phyloP scores from a whole-genome alignment of 2,329 filamentous ascomycete species.

The Colletotrichum sp. region DNA sequence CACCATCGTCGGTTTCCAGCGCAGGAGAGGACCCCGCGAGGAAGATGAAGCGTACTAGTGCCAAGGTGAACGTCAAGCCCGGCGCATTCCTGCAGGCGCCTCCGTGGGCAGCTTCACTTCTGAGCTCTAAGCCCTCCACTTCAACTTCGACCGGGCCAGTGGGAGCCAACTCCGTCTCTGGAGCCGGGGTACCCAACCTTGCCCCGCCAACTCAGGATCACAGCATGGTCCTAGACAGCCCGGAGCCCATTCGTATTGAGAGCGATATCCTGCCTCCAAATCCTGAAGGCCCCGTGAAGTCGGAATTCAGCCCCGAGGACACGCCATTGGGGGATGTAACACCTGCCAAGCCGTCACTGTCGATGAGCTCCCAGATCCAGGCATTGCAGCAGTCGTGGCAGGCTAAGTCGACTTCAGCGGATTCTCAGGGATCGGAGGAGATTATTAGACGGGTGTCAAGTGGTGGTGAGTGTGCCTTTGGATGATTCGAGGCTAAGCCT shows the following conservation, averaged over 20 bases:
- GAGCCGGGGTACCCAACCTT: background rate
- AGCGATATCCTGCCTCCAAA: slow-evolving; percentile 25
- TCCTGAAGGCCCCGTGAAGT: background rate
- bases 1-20: background rate
- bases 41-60: slow-evolving; percentile 12
- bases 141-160: background rate
- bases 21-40: background rate
- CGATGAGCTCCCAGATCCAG: slow-evolving; percentile 26
- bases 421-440: background rate
- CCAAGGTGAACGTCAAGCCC: background rate
- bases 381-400: slow-evolving; percentile 36
- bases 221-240: background rate
- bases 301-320: background rate
- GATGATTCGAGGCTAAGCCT: background rate
- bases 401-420: background rate
- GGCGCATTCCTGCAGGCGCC: background rate
- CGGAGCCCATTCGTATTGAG: slow-evolving; percentile 20
- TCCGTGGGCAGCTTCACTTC: slow-evolving; percentile 1
- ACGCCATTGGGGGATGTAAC: background rate
- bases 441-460: background rate
- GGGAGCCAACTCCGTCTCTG: background rate
- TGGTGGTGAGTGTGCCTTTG: background rate
- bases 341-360: background rate
- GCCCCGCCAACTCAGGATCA: background rate
- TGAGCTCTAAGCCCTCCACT: background rate